Base-by-base conservation (phyloP, 208 protist genomes). In the Sergeia podlipaevii region DNA sequence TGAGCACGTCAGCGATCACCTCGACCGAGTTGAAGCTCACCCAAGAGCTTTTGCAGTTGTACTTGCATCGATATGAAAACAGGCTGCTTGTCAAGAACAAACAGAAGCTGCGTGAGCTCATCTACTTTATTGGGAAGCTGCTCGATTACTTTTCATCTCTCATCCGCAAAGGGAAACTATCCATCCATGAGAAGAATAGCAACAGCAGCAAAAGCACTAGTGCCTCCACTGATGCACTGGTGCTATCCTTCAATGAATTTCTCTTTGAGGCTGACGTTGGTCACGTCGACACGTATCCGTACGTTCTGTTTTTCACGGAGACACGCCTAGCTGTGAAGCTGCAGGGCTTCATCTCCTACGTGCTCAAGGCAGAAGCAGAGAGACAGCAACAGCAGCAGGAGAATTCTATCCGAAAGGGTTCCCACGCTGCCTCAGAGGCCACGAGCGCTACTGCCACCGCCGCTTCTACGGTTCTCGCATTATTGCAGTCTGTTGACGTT, bases 41-140 rank as follows among this genome's bases (percentile, higher is more conserved):
- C 8, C 50, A 60, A 17, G 15, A n/a, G 0, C 47, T 91, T 8
- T 29, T 97, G 1, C 20, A 77, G 17, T 36, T 21, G 29, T 98
- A 98, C 47, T 24, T 79, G 37, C 28, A 15, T 2, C 70, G 75
- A 7, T 98, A 95, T 54, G 74, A 79, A 51, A 70, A 51, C 13
- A 76, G 85, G 21, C 76, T 98, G 29, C 77, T 94, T 28, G 81
- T 70, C 8, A 71, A 74, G 23, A 97, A 97, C 46, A 87, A 97
- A 60, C 80, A 85, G 55, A 74, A 85, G 20, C 59, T 97, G 39
- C 77, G 87, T 5, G 88, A 96, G 57, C 55, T 97, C n/a, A 47
- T 79, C 0, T 39, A 38, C 2, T 85, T 97, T 62, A 17, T 94
- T 3, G 55, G 64, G 13, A 73, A 76, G 27, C 41, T 90, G 28